These are phyloP conservation scores for Xylaria sp. DNA, from an alignment of 2,329 filamentous ascomycete genomes.

Conservation along the genomic window DNA sequence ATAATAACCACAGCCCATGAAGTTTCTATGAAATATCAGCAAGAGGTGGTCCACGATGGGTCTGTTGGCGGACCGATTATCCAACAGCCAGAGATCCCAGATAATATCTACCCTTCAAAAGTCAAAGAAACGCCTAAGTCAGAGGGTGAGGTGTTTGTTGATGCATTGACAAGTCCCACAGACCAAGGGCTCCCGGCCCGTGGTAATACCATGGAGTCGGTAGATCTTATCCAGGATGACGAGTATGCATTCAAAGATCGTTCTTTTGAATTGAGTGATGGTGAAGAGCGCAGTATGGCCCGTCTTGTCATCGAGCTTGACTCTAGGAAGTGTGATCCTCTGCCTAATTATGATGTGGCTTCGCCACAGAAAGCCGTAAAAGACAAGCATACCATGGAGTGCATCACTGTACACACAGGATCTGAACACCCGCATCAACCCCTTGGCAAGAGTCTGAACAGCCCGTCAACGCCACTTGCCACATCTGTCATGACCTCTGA, in stretches of 20 bases:
- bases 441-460: constrained; percentile 23
- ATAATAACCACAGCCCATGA: background rate
- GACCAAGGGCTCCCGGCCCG: constrained; percentile 46
- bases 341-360: constrained; percentile 41
- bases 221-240: constrained; percentile 14
- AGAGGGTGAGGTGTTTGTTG: constrained; percentile 61
- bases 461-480: constrained; percentile 24
- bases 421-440: constrained; percentile 19
- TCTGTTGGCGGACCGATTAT: background rate
- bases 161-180: constrained; percentile 60
- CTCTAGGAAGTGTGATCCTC: constrained; percentile 52
- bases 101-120: constrained; percentile 36
- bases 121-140: constrained; percentile 55
- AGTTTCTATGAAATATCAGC: background rate
- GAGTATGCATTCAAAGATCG: constrained; percentile 36
- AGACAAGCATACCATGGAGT: constrained; percentile 35
- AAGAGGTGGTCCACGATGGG: background rate
- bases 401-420: constrained; percentile 42
- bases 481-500: constrained; percentile 33
- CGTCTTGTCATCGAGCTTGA: constrained; percentile 63
- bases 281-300: constrained; percentile 61
- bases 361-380: constrained; percentile 47
- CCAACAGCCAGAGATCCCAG: constrained; percentile 35
- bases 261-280: constrained; percentile 52
- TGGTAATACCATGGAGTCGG: constrained; percentile 34